Base-by-base conservation (phyloP, 768 basidiomycete species). In the Kockovaella imperatae region DNA sequence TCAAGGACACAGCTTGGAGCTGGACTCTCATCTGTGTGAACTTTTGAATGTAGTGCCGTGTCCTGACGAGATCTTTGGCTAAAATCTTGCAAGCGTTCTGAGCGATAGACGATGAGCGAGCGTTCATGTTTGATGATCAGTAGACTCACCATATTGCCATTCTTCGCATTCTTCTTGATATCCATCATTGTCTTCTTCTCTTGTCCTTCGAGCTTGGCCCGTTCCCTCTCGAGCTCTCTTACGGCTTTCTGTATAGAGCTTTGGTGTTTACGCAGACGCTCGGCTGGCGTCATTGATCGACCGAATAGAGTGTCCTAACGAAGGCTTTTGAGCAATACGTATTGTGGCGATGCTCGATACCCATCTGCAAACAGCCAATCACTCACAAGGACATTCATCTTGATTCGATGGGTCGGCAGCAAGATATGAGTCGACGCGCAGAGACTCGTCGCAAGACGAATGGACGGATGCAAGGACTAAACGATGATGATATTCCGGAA, bases 21-120 rank as follows among this genome's bases (percentile, higher is more conserved):
- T 97, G 95, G 2, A 95, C 97, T 49, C 87, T 81, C 93, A 99
- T 97, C 68, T 91, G 88, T 68, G 95, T 87, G 77, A 99, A 99
- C 71, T 96, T 97, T 74, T 96, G 89, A 21, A 90, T 77, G 68
- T 99, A 97, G 64, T 86, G 80, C 41, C 95, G 79, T 10, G 93
- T 97, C 56, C 95, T 81, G 55, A 97, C 89, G 48, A 99, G 83
- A 69, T 99, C 95, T 72, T 95, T 97, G 21, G 95, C 95, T 85
- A 96, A 95, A 56, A 97, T 86, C 78, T 97, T 97, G 77, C 91
- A 96, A 18, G 93, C 89, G 68, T 88, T 89, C 93, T 97, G 72
- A 24, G 24, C 32, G 38, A n/a, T 42, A 6, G 21, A 29, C 35
- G 11, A 42, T 20, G 23, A 26, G 18, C 20, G 6, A 42, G 18